A percentile compares a stretch with the other conserved stretches of the same genome.
Evolutionary conservation across 1,284 basidiomycete species (phyloP).

Genomic region (Moniliella sp.): DNA sequence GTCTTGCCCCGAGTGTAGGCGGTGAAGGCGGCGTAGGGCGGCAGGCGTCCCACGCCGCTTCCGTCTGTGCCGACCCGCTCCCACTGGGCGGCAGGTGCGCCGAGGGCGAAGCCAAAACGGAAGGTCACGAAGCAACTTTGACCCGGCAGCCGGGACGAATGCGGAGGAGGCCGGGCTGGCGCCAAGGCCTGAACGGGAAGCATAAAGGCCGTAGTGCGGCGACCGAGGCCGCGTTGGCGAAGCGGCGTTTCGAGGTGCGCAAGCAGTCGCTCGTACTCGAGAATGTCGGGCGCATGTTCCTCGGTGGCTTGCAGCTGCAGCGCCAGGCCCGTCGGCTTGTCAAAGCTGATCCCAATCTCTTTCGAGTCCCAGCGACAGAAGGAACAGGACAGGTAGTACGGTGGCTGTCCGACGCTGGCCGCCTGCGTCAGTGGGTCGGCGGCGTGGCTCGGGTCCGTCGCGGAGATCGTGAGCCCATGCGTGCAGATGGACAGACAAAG

Average conservation of each 20-base stretch:
- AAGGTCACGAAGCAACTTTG: slow-evolving; percentile 14
- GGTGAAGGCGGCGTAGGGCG: no score
- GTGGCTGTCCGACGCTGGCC: slow-evolving; percentile 48
- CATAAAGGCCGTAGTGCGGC: no score
- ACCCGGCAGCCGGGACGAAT: slow-evolving; percentile 2
- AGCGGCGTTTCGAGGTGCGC: slow-evolving; percentile 2
- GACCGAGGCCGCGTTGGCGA: neutral
- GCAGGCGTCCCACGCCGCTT: no score
- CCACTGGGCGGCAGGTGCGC: no score
- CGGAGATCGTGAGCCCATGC: slow-evolving; percentile 64
- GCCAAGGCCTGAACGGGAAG: no score
- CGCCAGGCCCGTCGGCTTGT: no score
- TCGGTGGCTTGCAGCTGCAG: slow-evolving; percentile 7
- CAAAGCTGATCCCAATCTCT: slow-evolving; percentile 63
- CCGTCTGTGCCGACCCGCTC: no score
- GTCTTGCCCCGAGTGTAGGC: no score
- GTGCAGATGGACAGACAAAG: slow-evolving; percentile 82
- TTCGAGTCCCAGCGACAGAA: slow-evolving; percentile 86
- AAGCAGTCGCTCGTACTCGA: slow-evolving; percentile 1
- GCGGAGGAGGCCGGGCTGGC: neutral
- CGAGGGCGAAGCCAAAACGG: slow-evolving; percentile 5
- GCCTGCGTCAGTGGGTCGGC: slow-evolving; percentile 15
- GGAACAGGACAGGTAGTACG: slow-evolving; percentile 74
- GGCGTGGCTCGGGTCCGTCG: slow-evolving; percentile 48
- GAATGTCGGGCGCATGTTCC: slow-evolving; percentile 9